phyloP scores from a whole-genome alignment of 202 grass and related monocot species.

The Bolboschoenoplectus hybrid region DNA sequence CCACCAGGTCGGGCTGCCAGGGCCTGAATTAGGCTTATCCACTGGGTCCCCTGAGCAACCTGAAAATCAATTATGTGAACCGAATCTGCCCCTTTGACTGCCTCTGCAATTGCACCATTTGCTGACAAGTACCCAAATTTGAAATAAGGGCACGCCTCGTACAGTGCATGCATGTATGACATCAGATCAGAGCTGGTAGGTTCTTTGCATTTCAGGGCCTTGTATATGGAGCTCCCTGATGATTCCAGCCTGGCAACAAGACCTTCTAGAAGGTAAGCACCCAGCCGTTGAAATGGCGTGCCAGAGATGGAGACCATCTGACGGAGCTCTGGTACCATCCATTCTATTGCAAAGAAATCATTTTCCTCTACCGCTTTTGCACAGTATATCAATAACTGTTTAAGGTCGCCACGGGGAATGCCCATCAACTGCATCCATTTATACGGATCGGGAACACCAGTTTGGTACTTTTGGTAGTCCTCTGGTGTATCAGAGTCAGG shows the following conservation, averaged over 20 bases:
- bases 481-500: conserved; percentile 62
- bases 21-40: conserved; percentile 87
- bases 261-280: conserved; percentile 92
- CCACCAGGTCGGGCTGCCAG: conserved; percentile 74
- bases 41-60: conserved; percentile 77
- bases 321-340: conserved; percentile 70
- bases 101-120: conserved; percentile 80
- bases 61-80: conserved; percentile 98
- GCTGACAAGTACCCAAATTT: conserved; percentile 96
- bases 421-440: conserved; percentile 61
- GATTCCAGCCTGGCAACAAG: conserved; percentile 71
- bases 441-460: conserved; percentile 42
- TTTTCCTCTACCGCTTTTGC: conserved; percentile 78
- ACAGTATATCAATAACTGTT: conserved; percentile 72
- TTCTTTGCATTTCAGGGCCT: conserved; percentile 81
- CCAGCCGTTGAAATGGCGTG: conserved; percentile 69
- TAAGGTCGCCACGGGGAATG: conserved; percentile 69
- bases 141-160: conserved; percentile 95
- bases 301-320: conserved; percentile 97
- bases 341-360: conserved; percentile 43
- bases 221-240: conserved; percentile 81
- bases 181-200: conserved; percentile 71
- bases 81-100: conserved; percentile 70
- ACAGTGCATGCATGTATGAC: conserved; percentile 92
- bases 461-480: conserved; percentile 41